Conservation (phyloP, 1,139 yeast genomes). For the Keqinozyma sinolaborantium region DNA sequence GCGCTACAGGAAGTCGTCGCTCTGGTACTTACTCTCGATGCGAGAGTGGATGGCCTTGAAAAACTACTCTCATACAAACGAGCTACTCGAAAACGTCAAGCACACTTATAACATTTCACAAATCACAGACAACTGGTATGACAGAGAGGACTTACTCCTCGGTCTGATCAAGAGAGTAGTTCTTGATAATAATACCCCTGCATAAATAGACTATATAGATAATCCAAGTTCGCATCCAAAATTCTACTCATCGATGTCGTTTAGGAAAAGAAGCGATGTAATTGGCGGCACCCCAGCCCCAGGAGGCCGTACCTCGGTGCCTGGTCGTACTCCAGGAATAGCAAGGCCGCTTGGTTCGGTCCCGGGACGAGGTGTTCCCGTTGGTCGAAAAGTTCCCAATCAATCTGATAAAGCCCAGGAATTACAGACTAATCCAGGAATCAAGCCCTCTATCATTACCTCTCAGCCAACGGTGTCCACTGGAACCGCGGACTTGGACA, state of each 20-base stretch:
- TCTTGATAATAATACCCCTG: slow-evolving; percentile 1
- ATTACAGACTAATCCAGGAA: slow-evolving; percentile 45
- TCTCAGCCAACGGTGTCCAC: slow-evolving; percentile 77
- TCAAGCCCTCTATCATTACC: slow-evolving; percentile 73
- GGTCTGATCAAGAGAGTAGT: slow-evolving; percentile 23
- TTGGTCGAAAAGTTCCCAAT: slow-evolving; percentile 7
- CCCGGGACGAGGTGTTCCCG: slow-evolving; percentile 8
- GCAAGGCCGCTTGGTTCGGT: slow-evolving; percentile 8
- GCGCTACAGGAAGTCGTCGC: slow-evolving; percentile 61
- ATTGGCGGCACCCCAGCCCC: slow-evolving; percentile 25
- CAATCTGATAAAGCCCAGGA: background rate
- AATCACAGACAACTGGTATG: slow-evolving; percentile 30
- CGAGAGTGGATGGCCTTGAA: slow-evolving; percentile 58
- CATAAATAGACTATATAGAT: slow-evolving; percentile 1
- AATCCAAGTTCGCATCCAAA: slow-evolving; percentile 2
- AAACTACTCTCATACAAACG: slow-evolving; percentile 21
- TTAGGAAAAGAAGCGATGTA: slow-evolving; percentile 67
- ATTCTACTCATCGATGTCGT: slow-evolving; percentile 49
- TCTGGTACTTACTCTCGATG: slow-evolving; percentile 78
- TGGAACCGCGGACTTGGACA: slow-evolving; percentile 74
- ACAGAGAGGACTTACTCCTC: slow-evolving; percentile 28
- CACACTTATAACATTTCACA: slow-evolving; percentile 18
- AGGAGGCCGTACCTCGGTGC: slow-evolving; percentile 7
- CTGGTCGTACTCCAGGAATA: slow-evolving; percentile 15
- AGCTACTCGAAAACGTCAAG: slow-evolving; percentile 22